Conservation (phyloP, 148 eudicot species). For the Rhododendron vialii region DNA sequence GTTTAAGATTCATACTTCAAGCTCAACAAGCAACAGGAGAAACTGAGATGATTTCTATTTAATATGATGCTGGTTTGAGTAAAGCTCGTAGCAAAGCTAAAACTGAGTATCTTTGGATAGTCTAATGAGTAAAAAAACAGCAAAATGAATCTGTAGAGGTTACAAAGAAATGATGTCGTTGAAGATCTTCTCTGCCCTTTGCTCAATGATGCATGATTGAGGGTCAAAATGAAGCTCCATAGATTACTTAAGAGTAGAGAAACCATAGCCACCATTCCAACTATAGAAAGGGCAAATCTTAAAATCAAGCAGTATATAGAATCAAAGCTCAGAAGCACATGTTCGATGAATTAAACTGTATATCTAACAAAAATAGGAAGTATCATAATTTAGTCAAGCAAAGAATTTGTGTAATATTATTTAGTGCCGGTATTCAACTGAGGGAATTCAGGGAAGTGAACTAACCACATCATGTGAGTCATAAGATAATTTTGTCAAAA, state of each 20-base stretch:
- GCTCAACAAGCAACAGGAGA: background rate
- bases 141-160: background rate
- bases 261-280: background rate
- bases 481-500: slow-evolving; percentile 54
- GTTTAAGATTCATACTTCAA: background rate
- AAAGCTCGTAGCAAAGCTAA: background rate
- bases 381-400: background rate
- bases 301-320: background rate
- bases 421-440: background rate
- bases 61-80: background rate
- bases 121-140: background rate
- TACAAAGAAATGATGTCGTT: background rate
- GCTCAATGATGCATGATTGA: background rate
- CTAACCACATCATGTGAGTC: slow-evolving; percentile 68
- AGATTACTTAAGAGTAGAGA: background rate
- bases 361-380: too few relatives aligned
- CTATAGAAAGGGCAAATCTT: background rate
- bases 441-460: slow-evolving; percentile 6
- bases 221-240: background rate
- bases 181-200: background rate
- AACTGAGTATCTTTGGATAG: background rate
- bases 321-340: background rate
- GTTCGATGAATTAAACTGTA: background rate
- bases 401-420: background rate
- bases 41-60: background rate